A percentile compares a stretch with the other conserved stretches of the same genome.
Evolutionary conservation across 202 grass and related monocot species (phyloP).

Genomic region (Setaria viridis): DNA sequence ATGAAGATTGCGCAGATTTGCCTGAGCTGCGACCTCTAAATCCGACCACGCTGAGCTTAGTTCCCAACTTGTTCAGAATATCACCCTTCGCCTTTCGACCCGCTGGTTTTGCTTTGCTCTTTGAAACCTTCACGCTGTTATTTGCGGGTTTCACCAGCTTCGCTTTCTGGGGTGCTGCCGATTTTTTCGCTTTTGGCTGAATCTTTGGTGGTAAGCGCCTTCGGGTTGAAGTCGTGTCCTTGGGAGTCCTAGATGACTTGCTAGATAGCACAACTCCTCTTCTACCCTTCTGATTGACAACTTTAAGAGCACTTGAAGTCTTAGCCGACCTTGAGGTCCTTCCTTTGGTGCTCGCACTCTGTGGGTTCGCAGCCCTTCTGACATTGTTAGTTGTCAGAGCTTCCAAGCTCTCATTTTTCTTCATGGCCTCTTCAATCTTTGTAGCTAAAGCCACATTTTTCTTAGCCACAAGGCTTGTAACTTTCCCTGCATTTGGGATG

Average conservation of each 20-base stretch:
- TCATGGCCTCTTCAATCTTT: constrained; percentile 87
- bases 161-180: constrained; percentile 10
- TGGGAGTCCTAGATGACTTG: constrained; percentile 53
- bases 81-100: constrained; percentile 46
- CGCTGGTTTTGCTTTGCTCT: constrained; percentile 43
- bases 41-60: constrained; percentile 81
- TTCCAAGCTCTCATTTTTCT: constrained; percentile 98
- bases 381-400: constrained; percentile 63
- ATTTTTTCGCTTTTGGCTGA: constrained; percentile 20
- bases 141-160: constrained; percentile 51
- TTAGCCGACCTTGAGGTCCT: constrained; percentile 44
- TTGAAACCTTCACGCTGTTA: constrained; percentile 40
- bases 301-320: constrained; percentile 51
- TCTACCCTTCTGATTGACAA: constrained; percentile 60
- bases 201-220: constrained; percentile 38
- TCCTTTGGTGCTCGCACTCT: constrained; percentile 44
- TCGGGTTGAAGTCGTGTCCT: constrained; percentile 44
- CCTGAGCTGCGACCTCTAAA: constrained; percentile 93
- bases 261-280: constrained; percentile 51
- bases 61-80: constrained; percentile 38
- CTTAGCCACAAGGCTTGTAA: constrained; percentile 93
- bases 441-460: constrained; percentile 81
- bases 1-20: constrained; percentile 48
- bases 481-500: constrained; percentile 70
- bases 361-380: constrained; percentile 53